Conservation (phyloP, 2,329 filamentous ascomycete species). For the Beauveria caledonica region DNA sequence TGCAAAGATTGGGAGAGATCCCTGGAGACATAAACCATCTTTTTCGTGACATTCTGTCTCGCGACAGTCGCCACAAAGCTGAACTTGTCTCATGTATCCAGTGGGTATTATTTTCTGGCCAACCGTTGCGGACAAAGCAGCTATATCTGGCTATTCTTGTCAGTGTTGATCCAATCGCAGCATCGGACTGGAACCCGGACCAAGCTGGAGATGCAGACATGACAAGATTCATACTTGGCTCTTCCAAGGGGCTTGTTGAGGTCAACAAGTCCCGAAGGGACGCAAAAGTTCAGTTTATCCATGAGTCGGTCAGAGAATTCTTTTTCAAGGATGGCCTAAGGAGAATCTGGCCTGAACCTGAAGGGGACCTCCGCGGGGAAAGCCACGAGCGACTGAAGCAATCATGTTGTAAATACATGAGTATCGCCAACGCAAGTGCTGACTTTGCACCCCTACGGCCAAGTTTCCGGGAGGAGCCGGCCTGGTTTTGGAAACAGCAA, state of each 20-base stretch:
- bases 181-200: constrained; percentile 6
- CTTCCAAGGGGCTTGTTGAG: constrained; percentile 40
- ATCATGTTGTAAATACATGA: constrained; percentile 8
- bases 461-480: background rate
- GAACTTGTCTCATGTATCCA: constrained; percentile 36
- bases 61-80: constrained; percentile 22
- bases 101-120: constrained; percentile 43
- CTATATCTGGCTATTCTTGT: constrained; percentile 28
- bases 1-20: constrained; percentile 24
- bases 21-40: constrained; percentile 36
- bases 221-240: constrained; percentile 26
- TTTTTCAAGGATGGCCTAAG: constrained; percentile 26
- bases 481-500: too few relatives aligned
- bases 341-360: background rate
- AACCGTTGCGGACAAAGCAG: constrained; percentile 33
- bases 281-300: constrained; percentile 35
- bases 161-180: background rate
- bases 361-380: background rate
- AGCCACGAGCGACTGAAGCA: constrained; percentile 15
- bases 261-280: constrained; percentile 18
- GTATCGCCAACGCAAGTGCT: background rate
- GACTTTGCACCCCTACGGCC: background rate
- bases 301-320: constrained; percentile 42
- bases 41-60: constrained; percentile 36
- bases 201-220: constrained; percentile 17